Percentiles rank a stretch among this genome's conserved stretches.
These are phyloP conservation scores for Oryza longistaminata DNA, from an alignment of 176 grass and related monocot genomes.

Conservation along the genomic window DNA sequence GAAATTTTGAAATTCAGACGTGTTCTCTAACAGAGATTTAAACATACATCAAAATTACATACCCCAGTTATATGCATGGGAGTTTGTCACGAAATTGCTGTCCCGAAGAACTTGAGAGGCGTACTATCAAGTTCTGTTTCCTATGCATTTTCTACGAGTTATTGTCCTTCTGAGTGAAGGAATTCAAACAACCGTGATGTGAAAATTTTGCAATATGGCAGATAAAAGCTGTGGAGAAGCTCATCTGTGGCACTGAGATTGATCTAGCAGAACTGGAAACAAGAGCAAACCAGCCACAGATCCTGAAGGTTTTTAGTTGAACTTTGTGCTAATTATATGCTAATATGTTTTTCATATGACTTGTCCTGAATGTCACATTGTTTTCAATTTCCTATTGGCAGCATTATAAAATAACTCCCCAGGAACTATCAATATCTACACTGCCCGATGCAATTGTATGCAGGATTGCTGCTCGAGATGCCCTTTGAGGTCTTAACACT, in stretches of 20 bases:
- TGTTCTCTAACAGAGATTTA: not conserved
- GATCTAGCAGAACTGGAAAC: constrained; percentile 60
- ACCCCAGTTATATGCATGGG: not conserved
- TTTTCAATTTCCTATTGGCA: constrained; percentile 34
- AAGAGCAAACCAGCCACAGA: constrained; percentile 65
- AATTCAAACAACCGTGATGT: not conserved
- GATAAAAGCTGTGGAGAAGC: constrained; percentile 72
- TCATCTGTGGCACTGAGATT: constrained; percentile 64
- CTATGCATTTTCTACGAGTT: not conserved
- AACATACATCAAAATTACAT: not conserved
- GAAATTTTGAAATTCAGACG: not conserved
- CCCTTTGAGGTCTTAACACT: constrained; percentile 41
- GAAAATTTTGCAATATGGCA: constrained; percentile 18
- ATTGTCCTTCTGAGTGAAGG: not conserved
- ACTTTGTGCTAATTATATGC: constrained; percentile 11
- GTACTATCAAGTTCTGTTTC: not conserved
- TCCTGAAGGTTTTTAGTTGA: constrained; percentile 64
- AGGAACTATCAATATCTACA: constrained; percentile 76
- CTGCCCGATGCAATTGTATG: constrained; percentile 67
- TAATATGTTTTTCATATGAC: not conserved
- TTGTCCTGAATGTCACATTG: not conserved
- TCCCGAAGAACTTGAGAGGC: not conserved
- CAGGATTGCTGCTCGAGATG: constrained; percentile 76
- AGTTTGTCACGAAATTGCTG: not conserved
- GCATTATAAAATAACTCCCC: constrained; percentile 81